Evolutionary conservation across 164 flowering plant genomes (phyloP).

Genomic region (Chloranthus sessilifolius): DNA sequence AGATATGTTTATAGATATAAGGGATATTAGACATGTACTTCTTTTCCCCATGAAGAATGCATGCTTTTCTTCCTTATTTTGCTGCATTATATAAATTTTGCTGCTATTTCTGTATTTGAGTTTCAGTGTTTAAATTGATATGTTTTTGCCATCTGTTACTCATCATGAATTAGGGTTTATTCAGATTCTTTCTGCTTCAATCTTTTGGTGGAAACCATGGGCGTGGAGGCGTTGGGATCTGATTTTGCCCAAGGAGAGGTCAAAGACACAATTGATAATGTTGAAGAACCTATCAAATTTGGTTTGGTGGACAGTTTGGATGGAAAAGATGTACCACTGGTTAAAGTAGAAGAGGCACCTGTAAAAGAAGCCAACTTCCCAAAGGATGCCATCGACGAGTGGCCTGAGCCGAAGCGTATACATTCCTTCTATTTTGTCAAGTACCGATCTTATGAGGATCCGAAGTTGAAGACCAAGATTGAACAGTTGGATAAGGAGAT

Average conservation of each 20-base stretch:
- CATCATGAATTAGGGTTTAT: constrained; percentile 6
- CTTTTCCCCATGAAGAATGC: too few relatives aligned
- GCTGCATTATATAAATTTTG: background rate
- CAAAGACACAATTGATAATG: constrained; percentile 32
- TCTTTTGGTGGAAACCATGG: constrained; percentile 33
- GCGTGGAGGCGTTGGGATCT: constrained; percentile 54
- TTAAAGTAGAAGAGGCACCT: constrained; percentile 31
- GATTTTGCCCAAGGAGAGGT: constrained; percentile 40
- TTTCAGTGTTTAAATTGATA: background rate
- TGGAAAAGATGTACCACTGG: constrained; percentile 37
- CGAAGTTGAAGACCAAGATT: constrained; percentile 58
- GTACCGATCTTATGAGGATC: constrained; percentile 62
- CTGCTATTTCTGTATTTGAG: background rate
- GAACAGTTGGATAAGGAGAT: constrained; percentile 67
- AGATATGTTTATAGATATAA: too few relatives aligned
- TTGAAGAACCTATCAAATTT: constrained; percentile 49
- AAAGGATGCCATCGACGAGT: constrained; percentile 75
- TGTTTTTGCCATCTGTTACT: background rate
- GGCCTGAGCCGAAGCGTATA: constrained; percentile 70
- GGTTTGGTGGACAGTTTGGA: constrained; percentile 36
- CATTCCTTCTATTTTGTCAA: constrained; percentile 58
- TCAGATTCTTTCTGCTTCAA: constrained; percentile 4
- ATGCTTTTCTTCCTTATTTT: too few relatives aligned
- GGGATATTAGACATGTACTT: too few relatives aligned
- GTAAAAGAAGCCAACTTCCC: constrained; percentile 40